phyloP scores from a whole-genome alignment of 192 early-diverging fungal genomes.

The Coemansia umbellata region DNA sequence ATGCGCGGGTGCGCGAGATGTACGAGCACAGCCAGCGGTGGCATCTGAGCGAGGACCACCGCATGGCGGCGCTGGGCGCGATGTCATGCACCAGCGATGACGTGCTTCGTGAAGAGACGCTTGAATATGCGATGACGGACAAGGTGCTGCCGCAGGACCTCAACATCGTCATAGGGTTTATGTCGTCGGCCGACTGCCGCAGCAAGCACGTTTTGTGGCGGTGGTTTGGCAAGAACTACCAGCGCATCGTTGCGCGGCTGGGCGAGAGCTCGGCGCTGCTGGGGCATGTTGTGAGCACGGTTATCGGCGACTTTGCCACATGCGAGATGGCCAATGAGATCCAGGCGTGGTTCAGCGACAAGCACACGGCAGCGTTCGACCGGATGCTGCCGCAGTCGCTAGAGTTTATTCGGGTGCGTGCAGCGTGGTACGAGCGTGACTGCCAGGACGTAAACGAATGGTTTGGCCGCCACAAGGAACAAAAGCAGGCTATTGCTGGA shows the following conservation, averaged over 20 bases:
- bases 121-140: constrained; percentile 39
- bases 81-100: constrained; percentile 53
- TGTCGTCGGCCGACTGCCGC: constrained; percentile 55
- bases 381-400: constrained; percentile 65
- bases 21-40: constrained; percentile 46
- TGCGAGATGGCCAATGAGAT: constrained; percentile 53
- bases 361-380: constrained; percentile 52
- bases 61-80: constrained; percentile 54
- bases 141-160: constrained; percentile 45
- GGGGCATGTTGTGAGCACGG: constrained; percentile 62
- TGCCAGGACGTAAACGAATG: constrained; percentile 21
- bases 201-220: constrained; percentile 57
- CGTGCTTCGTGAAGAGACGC: constrained; percentile 23
- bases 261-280: constrained; percentile 57
- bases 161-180: constrained; percentile 54
- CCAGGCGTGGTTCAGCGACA: constrained; percentile 54
- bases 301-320: constrained; percentile 56
- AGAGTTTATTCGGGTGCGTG: constrained; percentile 60
- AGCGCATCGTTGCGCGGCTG: constrained; percentile 52
- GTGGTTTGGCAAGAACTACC: constrained; percentile 58
- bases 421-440: constrained; percentile 42
- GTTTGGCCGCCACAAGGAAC: constrained; percentile 4
- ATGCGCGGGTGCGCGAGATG: constrained; percentile 39
- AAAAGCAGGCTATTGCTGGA: too few relatives aligned
- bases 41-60: constrained; percentile 53